Evolutionary conservation across 192 early-diverging fungal species (phyloP).

Genomic region (Coemansia sp.): DNA sequence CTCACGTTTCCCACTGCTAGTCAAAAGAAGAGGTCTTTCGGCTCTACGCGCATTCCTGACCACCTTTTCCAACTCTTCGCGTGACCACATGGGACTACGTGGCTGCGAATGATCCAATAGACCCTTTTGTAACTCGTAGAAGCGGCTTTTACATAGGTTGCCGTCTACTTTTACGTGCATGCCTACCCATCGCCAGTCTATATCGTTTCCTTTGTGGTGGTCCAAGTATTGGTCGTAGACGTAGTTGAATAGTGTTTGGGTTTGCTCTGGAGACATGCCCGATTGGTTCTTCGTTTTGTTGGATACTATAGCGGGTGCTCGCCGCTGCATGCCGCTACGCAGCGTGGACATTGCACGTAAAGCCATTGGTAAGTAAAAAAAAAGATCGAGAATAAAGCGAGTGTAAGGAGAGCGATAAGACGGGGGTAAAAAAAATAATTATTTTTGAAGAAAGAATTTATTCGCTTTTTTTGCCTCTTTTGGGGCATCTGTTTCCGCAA

Average conservation of each 20-base stretch:
- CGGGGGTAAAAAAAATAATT: background rate
- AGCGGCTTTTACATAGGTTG: constrained; percentile 1
- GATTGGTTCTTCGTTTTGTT: background rate
- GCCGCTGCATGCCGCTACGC: background rate
- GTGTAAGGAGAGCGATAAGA: background rate
- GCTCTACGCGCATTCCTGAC: background rate
- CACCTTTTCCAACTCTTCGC: constrained; percentile 12
- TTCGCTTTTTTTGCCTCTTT: background rate
- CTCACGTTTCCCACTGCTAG: background rate
- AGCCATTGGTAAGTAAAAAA: background rate
- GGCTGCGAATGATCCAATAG: constrained; percentile 1
- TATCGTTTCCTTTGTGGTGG: background rate
- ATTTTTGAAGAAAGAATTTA: background rate
- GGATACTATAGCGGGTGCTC: background rate
- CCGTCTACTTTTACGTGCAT: constrained; percentile 6
- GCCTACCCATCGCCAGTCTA: constrained; percentile 11
- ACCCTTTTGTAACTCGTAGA: constrained; percentile 11
- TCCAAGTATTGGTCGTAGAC: constrained; percentile 7
- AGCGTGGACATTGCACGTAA: constrained; percentile 11
- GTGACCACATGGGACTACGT: constrained; percentile 6
- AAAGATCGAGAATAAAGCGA: background rate
- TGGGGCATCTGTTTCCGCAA: background rate
- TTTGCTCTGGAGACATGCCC: background rate
- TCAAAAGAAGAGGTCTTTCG: background rate
- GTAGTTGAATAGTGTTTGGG: background rate